Evolutionary conservation across 805 yeast species (phyloP), one percentile per base, ranked within the genome.

Genomic region (Yamadazyma akitaensis): DNA sequence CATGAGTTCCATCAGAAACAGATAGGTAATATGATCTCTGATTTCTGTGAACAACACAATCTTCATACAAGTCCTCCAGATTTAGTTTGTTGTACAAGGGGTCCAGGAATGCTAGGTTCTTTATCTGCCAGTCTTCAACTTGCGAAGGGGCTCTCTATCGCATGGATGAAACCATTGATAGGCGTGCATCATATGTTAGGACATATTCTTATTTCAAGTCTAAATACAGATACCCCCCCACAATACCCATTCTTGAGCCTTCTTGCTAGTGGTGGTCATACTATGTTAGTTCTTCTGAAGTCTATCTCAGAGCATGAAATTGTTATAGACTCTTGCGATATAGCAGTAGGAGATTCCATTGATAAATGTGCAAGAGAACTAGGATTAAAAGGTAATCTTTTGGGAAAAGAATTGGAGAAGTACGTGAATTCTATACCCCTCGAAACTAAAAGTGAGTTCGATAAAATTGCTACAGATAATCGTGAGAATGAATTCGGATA

Each of bases 181-280:
- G 98, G 97, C 0, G 96, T 92, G 0, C 96, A 94, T 62, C 99
- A 94, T 59, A 92, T 94, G 99, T 71, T 92, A 41, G 99, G 96
- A 0, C 99, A 94, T 67, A 68, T 94, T 5, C 63, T 94, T 25
- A 73, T 88, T 0, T 62, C 73, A 0, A 58, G 55, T 16, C 54
- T 72, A 2, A 33, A 31, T 5, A 31, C 34, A 2, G 13, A n/a
- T 11, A 10, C 32, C 11, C 65, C 42, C 0, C 87, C 88, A 0
- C 43, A 60, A 14, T 85, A 70, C 54, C 95, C 95, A 2, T 88
- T 86, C 53, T 55, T 88, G 13, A 86, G 91, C 55, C 68, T 94
- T 21, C 67, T 94, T 26, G 91, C 83, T 14, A 85, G 95, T 56
- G 99, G 99, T 0, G 99, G 99, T 0, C 99, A 94, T 59, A 91